Base-by-base conservation (phyloP, 2,329 filamentous ascomycete species). In the Sordariomycetes sp. region DNA sequence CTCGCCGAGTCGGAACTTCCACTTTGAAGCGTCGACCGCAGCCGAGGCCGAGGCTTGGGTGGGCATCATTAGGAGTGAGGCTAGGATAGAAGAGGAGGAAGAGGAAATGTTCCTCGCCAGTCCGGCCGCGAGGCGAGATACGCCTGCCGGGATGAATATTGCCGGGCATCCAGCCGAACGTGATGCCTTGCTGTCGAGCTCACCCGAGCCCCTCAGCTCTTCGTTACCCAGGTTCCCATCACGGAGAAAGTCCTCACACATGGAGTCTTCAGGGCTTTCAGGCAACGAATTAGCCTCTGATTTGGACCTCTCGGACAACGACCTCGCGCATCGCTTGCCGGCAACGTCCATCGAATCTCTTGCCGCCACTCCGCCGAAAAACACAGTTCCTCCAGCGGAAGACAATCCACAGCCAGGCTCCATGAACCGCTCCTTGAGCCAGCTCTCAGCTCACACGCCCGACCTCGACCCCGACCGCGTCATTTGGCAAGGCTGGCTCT, bases 401-500 rank as follows among this genome's bases (percentile, higher is more conserved):
- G 52, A 21, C 55, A 60, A 24, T 51, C 19, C 25, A 29, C 28
- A 12, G 12, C 19, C 19, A 24, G 12, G 14, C 25, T n/a, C 16
- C 9, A 16, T 37, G 19, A 19, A 16, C 8, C 31, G 31, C 20
- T 38, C 36, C 16, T 9, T 25, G 8, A 34, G 31, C 20, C 36
- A 35, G 16, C 15, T 25, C 21, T 21, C 17, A 17, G 21, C 18
- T 8, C 24, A 47, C 43, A 62, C 63, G 39, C 45, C 66, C 26
- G 70, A 81, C 35, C 65, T 70, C 36, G 86, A 92, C 42, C 79
- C 82, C 1, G 88, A 94, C 54, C 81, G 88, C 18, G 82, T 96
- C n/a, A 74, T 96, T 29, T 94, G 85, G 72, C 87, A 96, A 53
- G 88, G 90, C 33, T 88, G 86, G 70, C 74, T 96, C 21, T 83